Evolutionary conservation across 352 stramenopile species (phyloP), one percentile per base, ranked within the genome.

Genomic region (Phytopythium vexans): DNA sequence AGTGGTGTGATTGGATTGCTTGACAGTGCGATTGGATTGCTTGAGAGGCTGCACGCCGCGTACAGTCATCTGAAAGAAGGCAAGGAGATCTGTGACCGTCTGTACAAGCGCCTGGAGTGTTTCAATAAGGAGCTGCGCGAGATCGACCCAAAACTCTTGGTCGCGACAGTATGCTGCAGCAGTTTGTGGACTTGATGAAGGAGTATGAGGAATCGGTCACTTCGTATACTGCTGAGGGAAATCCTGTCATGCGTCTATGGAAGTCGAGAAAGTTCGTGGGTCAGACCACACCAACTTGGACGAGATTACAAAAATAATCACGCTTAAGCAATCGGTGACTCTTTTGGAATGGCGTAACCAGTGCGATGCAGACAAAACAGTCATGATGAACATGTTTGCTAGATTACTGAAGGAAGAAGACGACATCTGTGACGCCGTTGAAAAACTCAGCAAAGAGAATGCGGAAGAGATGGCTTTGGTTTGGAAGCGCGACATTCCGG

Each of bases 291-390:
- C 58, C 37, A 47, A 40, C 6, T 46, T 66, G 6, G 59, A 66
- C 9, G 47, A 41, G 15, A 41, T 66, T 27, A 47, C 45, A 5
- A 31, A 15, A 16, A 38, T 51, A 14, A 7, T 52, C 6, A 45
- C 47, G 4, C 42, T 60, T 10, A 56, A 46, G 10, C 53, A 52
- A 27, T 32, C 43, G 6, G 48, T 42, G 21, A 54, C 12, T 10
- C 49, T 66, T 2, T 14, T 62, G 9, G 15, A 58, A 15, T 66
- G 59, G 59, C 59, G 53, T 16, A 36, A 43, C 16, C 15, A 66
- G 53, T 66, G 44, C 53, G 42, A 62, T 36, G 11, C 15, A 8
- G 49, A 66, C 37, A 11, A 34, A 4, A 21, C 11, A 10, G 39
- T 3, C 21, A 53, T 55, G 41, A 21, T 44, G 4, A 53, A 39